These are phyloP conservation scores for Pleurotus pulmonarius DNA, from an alignment of 768 basidiomycete genomes.

Conservation along the genomic window DNA sequence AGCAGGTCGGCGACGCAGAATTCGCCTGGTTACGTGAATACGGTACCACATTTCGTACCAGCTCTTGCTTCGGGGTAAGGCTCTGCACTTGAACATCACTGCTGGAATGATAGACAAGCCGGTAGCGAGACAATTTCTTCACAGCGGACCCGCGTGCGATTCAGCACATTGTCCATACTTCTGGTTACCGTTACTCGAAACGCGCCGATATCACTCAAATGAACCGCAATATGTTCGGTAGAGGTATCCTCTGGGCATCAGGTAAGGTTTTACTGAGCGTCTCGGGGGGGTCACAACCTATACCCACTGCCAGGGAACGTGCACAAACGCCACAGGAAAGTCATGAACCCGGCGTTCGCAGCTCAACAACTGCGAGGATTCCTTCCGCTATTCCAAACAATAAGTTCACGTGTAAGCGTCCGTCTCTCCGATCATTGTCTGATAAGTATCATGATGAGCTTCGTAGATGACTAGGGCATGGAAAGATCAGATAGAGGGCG, in stretches of 20 bases:
- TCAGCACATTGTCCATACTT: constrained; percentile 26
- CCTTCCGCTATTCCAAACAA: constrained; percentile 21
- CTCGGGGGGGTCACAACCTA: background rate
- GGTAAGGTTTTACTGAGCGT: constrained; percentile 13
- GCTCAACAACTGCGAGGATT: constrained; percentile 13
- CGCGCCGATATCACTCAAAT: constrained; percentile 15
- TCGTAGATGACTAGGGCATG: constrained; percentile 19
- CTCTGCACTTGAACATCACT: background rate
- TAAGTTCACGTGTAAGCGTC: constrained; percentile 19
- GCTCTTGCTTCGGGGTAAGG: constrained; percentile 3
- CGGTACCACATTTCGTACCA: constrained; percentile 19
- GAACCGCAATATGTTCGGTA: constrained; percentile 18
- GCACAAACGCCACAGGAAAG: constrained; percentile 26
- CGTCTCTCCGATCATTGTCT: background rate
- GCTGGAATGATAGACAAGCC: background rate
- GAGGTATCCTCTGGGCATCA: constrained; percentile 24
- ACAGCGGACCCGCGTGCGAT: constrained; percentile 28
- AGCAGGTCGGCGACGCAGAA: constrained; percentile 25
- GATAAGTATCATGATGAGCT: background rate
- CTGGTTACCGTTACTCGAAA: constrained; percentile 25
- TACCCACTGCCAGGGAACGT: constrained; percentile 9
- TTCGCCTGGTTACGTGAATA: constrained; percentile 22
- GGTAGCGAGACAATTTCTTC: constrained; percentile 23
- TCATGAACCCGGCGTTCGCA: constrained; percentile 25
- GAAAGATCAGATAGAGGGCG: constrained; percentile 20